Evolutionary conservation across 2,329 filamentous ascomycete genomes (phyloP).

Genomic region (Rutstroemia sp.): DNA sequence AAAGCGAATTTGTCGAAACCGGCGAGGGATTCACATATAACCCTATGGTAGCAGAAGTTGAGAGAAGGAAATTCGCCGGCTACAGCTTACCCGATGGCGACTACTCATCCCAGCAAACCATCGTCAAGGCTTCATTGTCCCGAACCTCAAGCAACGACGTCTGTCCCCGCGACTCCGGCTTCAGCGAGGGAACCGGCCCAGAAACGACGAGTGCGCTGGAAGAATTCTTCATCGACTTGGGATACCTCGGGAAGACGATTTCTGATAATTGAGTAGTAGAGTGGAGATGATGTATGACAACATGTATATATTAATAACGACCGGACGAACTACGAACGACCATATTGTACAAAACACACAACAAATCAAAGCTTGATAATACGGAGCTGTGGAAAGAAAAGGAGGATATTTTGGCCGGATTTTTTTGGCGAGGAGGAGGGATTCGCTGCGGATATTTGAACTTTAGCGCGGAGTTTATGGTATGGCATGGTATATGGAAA

Average conservation of each 20-base stretch:
- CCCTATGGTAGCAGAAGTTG: conserved; percentile 11
- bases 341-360: not conserved
- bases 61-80: conserved; percentile 13
- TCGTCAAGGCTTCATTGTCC: conserved; percentile 11
- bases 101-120: conserved; percentile 16
- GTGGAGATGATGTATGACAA: not conserved
- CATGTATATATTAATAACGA: not conserved
- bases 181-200: not conserved
- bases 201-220: conserved; percentile 32
- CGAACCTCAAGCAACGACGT: conserved; percentile 7
- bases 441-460: not conserved
- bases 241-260: conserved; percentile 41
- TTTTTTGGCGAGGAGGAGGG: not conserved
- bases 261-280: conserved; percentile 7
- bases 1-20: conserved; percentile 19
- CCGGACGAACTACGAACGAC: not conserved
- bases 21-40: conserved; percentile 23
- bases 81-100: conserved; percentile 21
- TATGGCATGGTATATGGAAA: not conserved
- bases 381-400: not conserved
- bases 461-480: not conserved
- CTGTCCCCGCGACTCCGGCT: conserved; percentile 8
- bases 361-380: not conserved
- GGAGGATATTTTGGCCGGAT: not conserved
- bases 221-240: conserved; percentile 41